phyloP scores from a whole-genome alignment of 768 basidiomycete genomes.

The Tephrocybe sp. region DNA sequence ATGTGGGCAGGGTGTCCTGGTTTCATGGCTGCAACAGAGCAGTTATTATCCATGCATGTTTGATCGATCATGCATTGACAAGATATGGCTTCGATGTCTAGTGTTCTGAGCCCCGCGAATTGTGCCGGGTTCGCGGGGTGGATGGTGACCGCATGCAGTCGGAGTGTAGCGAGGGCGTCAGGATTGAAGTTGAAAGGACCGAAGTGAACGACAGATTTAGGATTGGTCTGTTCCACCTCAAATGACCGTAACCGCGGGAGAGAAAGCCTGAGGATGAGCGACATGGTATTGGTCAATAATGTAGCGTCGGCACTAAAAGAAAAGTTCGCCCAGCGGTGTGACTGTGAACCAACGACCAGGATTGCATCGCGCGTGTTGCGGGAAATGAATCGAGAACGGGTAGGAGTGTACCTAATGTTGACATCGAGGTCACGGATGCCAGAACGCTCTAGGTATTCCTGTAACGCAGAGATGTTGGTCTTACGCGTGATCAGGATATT shows the following conservation, averaged over 20 bases:
- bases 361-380: background rate
- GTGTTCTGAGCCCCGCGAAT: constrained; percentile 2
- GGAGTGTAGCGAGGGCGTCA: background rate
- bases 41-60: background rate
- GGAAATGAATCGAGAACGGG: background rate
- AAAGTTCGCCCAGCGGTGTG: constrained; percentile 1
- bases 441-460: background rate
- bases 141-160: constrained; percentile 1
- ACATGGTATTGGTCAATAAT: background rate
- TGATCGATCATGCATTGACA: constrained; percentile 10
- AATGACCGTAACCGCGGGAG: constrained; percentile 4
- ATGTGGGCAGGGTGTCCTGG: constrained; percentile 1
- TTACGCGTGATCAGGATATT: background rate
- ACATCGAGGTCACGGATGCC: background rate
- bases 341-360: background rate
- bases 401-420: background rate
- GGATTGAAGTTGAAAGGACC: constrained; percentile 10
- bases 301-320: background rate
- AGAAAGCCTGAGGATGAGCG: background rate
- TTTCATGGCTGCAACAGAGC: background rate
- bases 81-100: background rate
- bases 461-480: constrained; percentile 1
- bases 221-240: background rate
- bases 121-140: background rate
- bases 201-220: background rate